phyloP scores from a whole-genome alignment of 495 filamentous ascomycete genomes.

The Penicillium fimorum region DNA sequence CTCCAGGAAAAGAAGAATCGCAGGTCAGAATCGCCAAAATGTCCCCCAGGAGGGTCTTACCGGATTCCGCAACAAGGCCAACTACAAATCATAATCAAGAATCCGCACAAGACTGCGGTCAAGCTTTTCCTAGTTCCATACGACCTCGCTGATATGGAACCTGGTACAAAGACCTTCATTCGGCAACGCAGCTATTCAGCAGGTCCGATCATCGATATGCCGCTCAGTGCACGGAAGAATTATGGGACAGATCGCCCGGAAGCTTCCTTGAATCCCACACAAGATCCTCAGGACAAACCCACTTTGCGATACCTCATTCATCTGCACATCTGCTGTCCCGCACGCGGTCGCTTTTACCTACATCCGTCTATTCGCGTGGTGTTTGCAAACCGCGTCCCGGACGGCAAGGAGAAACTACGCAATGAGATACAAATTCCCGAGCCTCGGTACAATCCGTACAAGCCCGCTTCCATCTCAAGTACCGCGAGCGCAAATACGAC shows the following conservation, averaged over 20 bases:
- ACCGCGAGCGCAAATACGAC: constrained; percentile 13
- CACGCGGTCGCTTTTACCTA: constrained; percentile 80
- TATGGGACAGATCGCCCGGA: constrained; percentile 45
- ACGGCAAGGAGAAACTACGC: constrained; percentile 89
- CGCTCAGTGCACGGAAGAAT: constrained; percentile 51
- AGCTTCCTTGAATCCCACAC: constrained; percentile 36
- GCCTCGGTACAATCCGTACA: constrained; percentile 83
- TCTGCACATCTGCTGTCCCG: constrained; percentile 87
- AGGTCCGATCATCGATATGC: constrained; percentile 77
- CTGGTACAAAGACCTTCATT: constrained; percentile 94
- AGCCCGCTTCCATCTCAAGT: constrained; percentile 45
- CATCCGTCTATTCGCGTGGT: constrained; percentile 93
- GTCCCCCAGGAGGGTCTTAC: constrained; percentile 82
- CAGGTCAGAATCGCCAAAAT: constrained; percentile 66
- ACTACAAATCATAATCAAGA: constrained; percentile 95
- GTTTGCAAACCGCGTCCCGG: constrained; percentile 95
- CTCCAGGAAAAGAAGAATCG: constrained; percentile 54
- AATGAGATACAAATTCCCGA: constrained; percentile 91
- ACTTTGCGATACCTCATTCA: constrained; percentile 90
- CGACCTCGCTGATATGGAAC: constrained; percentile 91
- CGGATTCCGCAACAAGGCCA: constrained; percentile 94
- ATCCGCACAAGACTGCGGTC: constrained; percentile 93
- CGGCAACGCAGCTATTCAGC: constrained; percentile 92
- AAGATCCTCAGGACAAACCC: constrained; percentile 64
- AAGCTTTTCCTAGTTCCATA: constrained; percentile 96